Base-by-base conservation (phyloP, 78 protist genomes). In the Guillardia theta region DNA sequence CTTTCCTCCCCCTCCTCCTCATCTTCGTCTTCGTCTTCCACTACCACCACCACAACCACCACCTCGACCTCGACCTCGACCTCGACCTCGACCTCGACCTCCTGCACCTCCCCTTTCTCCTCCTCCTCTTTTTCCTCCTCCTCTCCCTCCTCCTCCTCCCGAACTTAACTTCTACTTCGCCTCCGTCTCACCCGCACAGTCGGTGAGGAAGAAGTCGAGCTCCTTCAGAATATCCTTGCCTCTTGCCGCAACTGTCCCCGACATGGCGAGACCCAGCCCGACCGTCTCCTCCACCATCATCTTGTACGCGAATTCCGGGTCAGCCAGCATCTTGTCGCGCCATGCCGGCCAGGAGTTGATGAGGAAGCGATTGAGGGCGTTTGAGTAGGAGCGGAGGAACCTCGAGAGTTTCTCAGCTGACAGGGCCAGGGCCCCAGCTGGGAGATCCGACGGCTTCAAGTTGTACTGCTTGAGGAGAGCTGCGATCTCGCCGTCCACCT, bases 291-390 rank as follows among this genome's bases (percentile, higher is more conserved):
- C 83, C 1, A 70, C 83, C 0, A 70, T 1, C 33, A 70, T 24
- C 41, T 70, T 70, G 83, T 70, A 70, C 22, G 83, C 83, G 36
- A 70, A 70, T 6, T 70, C n/a, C 0, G 83, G 83, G 41, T 70
- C 83, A 33, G 83, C 83, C 27, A 70, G 83, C 83, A 70, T 18
- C 83, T 70, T 70, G 83, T 70, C 83, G 4, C 83, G n/a, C 83
- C 83, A 70, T 12, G 83, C 83, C 12, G 36, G 36, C 83, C 83
- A 70, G 21, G 41, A 15, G 36, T 70, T 70, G 83, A 70, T 70
- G 36, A 70, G 41, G n/a, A 1, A 70, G 46, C 41, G 33, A 43
- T 70, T 70, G 45, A 70, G 41, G 41, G 45, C 83, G 41, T 24
- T 70, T 4, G 83, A 0, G 83, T 70, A 70, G 0, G 83, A 1